A percentile compares a stretch with the other conserved stretches of the same genome.
phyloP scores from a whole-genome alignment of 805 yeast genomes.

The Naumovozyma baii region DNA sequence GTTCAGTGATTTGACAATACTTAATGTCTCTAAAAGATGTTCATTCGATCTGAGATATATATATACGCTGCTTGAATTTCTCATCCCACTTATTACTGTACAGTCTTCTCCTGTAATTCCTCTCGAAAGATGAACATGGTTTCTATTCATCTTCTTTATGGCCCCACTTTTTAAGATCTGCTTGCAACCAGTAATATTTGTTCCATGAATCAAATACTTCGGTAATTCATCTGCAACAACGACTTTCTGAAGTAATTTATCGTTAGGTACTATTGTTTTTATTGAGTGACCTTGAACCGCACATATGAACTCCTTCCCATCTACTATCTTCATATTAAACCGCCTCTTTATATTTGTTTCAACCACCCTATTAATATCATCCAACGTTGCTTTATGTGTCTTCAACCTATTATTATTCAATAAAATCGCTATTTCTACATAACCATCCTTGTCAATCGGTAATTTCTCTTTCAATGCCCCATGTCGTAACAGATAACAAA shows the following conservation, averaged over 20 bases:
- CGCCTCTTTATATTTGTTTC: conserved; percentile 60
- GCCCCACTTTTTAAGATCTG: conserved; percentile 46
- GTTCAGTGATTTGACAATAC: conserved; percentile 56
- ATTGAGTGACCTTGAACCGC: conserved; percentile 93
- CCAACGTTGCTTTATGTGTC: conserved; percentile 42
- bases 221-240: conserved; percentile 38
- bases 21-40: conserved; percentile 31
- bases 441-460: conserved; percentile 59
- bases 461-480: conserved; percentile 66
- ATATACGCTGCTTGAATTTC: conserved; percentile 43
- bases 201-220: conserved; percentile 65
- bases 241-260: conserved; percentile 35
- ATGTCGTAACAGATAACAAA: conserved; percentile 77
- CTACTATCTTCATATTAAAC: conserved; percentile 38
- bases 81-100: conserved; percentile 61
- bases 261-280: conserved; percentile 30
- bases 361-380: conserved; percentile 55
- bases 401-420: conserved; percentile 51
- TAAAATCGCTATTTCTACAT: conserved; percentile 43
- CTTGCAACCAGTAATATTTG: conserved; percentile 41
- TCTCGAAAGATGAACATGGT: conserved; percentile 79
- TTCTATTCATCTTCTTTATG: conserved; percentile 58
- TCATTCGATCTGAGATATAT: conserved; percentile 52
- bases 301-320: conserved; percentile 40
- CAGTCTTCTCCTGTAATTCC: conserved; percentile 38